phyloP scores from a whole-genome alignment of 208 protist genomes.

The Phytomonas sp. region DNA sequence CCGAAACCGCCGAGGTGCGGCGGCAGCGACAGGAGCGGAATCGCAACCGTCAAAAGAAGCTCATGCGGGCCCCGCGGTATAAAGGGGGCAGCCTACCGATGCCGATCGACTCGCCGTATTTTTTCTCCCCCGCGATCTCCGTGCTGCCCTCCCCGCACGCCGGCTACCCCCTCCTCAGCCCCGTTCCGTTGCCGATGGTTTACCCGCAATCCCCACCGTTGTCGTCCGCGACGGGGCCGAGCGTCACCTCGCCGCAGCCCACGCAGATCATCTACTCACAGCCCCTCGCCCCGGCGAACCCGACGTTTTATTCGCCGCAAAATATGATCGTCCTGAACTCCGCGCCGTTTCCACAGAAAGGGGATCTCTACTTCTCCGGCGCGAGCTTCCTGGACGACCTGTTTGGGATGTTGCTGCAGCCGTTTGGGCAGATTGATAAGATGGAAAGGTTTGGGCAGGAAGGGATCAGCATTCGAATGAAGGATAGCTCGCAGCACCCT shows the following conservation, averaged over 20 bases:
- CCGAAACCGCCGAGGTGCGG: slow-evolving; percentile 68
- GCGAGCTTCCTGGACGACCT: slow-evolving; percentile 44
- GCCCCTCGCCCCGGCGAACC: slow-evolving; percentile 18
- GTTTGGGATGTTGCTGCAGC: slow-evolving; percentile 48
- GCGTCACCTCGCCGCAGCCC: neutral
- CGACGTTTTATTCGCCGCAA: slow-evolving; percentile 18
- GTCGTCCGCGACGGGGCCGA: neutral
- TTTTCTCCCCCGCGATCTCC: slow-evolving; percentile 23
- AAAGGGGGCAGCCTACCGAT: neutral
- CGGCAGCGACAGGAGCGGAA: slow-evolving; percentile 86
- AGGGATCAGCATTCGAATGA: slow-evolving; percentile 53
- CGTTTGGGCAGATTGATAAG: slow-evolving; percentile 52
- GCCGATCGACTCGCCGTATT: slow-evolving; percentile 16
- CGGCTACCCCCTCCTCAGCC: slow-evolving; percentile 29
- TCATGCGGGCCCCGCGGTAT: slow-evolving; percentile 66
- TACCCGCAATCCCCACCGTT: slow-evolving; percentile 15
- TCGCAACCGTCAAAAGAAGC: slow-evolving; percentile 66
- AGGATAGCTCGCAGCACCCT: slow-evolving; percentile 34
- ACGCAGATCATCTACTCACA: slow-evolving; percentile 41
- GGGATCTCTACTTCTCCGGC: slow-evolving; percentile 67
- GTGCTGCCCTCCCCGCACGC: slow-evolving; percentile 51
- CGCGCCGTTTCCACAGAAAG: slow-evolving; percentile 38
- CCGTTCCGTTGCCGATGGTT: slow-evolving; percentile 41
- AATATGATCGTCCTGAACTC: slow-evolving; percentile 25
- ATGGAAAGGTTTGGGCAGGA: slow-evolving; percentile 38